Base-by-base conservation (phyloP, 2,329 filamentous ascomycete genomes). In the Pseudocercospora vitis region DNA sequence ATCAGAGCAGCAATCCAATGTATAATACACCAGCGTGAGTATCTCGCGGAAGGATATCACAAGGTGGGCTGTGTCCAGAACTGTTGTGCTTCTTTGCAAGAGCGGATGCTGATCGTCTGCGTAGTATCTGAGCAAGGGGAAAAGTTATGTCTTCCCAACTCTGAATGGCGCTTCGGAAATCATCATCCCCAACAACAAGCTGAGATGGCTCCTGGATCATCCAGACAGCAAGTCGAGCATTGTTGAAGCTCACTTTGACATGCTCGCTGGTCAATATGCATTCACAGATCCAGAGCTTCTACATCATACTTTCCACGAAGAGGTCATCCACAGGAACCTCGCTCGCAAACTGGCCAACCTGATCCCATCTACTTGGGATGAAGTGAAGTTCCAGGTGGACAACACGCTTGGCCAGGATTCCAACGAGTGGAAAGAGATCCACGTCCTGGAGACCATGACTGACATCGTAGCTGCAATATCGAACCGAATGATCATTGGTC, bases 401-500 rank as follows among this genome's bases (percentile, higher is more conserved):
- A 61, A 67, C 6, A 54, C 63, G 2, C 68, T 71, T 59, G 75
- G 75, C 2, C 62, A 47, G 1, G 69, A 77, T 54, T 71, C 68
- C 1, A 56, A 62, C 3, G 45, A 67, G 0, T 77, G 69, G 67
- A 70, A 65, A 23, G 70, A 70, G 4, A 46, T 65, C 26, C 63
- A 70, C 44, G 57, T 73, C 1, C 69, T 72, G 29, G 60, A 65
- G 3, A 71, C 67, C 32, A 48, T 56, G 44, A 48, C 76, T 37
- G 64, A 65, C 1, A 68, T 76, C 29, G 68, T 78, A 1, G 70
- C 74, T 3, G 60, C 70, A 2, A 59, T 74, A 8, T 71, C 70
- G 26, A 78, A 77, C 59, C 70, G 73, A n/a, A 68, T 76, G 56
- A 69, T 78, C 28, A 70, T 78, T 45, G 76, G 76, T 1, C 39